Percentiles rank a stretch among this genome's conserved stretches.
phyloP scores from a whole-genome alignment of 2,329 filamentous ascomycete species.

The Tolypocladium capitatum region DNA sequence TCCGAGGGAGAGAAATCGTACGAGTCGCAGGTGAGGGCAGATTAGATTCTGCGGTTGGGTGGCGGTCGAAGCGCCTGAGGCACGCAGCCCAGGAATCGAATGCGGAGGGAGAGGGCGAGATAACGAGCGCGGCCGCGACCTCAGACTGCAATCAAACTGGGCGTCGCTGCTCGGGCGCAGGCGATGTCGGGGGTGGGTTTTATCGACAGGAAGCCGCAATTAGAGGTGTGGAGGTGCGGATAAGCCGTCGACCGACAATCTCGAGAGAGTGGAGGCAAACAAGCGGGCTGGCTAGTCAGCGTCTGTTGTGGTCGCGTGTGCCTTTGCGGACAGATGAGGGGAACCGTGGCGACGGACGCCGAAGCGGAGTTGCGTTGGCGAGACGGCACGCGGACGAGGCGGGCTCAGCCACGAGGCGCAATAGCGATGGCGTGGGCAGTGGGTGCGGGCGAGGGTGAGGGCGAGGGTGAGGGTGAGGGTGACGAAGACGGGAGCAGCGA shows the following conservation, averaged over 20 bases:
- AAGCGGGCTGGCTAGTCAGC: not conserved
- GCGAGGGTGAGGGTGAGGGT: not conserved
- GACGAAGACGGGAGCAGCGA: not conserved
- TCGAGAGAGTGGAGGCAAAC: not conserved
- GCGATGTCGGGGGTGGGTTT: not conserved
- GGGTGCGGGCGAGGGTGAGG: not conserved
- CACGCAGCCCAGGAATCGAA: not conserved
- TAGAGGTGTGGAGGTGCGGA: not conserved
- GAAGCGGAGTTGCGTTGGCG: not conserved
- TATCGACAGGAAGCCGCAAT: not conserved
- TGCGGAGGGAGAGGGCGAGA: not conserved
- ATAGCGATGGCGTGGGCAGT: not conserved
- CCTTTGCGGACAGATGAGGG: not conserved
- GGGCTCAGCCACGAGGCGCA: not conserved
- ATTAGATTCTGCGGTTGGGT: not conserved
- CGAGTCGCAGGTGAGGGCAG: not conserved
- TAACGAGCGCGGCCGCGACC: not conserved
- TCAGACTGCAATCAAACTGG: not conserved
- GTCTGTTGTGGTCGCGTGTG: not conserved
- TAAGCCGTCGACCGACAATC: not conserved
- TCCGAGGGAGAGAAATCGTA: not conserved
- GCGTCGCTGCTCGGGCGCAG: not conserved
- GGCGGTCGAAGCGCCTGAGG: not conserved
- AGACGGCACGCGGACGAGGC: not conserved
- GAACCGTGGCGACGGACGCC: not conserved